Conservation (phyloP, 148 eudicot genomes). For the Silene latifolia region DNA sequence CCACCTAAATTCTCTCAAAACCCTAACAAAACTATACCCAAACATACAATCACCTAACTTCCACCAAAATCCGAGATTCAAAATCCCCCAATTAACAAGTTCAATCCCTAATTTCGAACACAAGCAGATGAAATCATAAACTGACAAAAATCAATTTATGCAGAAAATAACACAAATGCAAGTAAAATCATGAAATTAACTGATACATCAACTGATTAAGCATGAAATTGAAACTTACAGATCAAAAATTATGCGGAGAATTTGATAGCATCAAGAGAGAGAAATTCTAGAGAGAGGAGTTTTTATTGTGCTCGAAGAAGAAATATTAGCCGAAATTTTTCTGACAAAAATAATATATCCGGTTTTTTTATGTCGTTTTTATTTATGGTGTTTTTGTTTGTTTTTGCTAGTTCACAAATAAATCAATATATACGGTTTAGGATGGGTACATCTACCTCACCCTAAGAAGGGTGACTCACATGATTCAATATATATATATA, state of each 20-base stretch:
- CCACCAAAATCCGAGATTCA: slow-evolving; percentile 19
- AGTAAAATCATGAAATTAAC: background rate
- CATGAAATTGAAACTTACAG: background rate
- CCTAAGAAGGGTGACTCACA: too few species aligned
- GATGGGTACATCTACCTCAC: too few species aligned
- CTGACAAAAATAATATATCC: background rate
- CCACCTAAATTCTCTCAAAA: slow-evolving; percentile 24
- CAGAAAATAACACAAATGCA: background rate
- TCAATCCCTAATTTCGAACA: background rate
- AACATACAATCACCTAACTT: background rate
- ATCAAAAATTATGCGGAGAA: background rate
- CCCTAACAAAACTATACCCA: background rate
- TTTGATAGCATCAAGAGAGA: background rate
- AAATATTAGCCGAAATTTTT: background rate
- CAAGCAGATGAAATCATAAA: background rate
- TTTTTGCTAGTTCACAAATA: too few species aligned
- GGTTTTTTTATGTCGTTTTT: background rate
- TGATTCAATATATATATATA: too few species aligned
- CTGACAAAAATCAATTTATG: background rate
- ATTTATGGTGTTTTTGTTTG: background rate
- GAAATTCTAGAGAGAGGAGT: background rate
- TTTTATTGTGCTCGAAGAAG: background rate
- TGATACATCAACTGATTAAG: background rate
- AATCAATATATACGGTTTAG: too few species aligned
- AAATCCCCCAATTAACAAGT: background rate